Evolutionary conservation across 2,329 filamentous ascomycete genomes (phyloP).

Genomic region (Colletotrichum endophyticum): DNA sequence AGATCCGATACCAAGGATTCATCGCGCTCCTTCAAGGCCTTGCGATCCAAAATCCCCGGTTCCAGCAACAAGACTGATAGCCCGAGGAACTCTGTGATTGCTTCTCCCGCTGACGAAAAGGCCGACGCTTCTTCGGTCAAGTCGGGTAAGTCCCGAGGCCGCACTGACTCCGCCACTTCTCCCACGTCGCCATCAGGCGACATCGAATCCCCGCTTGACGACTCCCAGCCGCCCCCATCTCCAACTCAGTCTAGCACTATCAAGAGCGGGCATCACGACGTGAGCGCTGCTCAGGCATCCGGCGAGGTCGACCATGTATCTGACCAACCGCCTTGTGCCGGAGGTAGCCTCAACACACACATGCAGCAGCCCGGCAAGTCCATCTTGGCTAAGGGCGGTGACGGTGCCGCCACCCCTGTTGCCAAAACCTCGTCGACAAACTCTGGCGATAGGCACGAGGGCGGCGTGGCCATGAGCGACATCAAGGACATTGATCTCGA

Average conservation of each 20-base stretch:
- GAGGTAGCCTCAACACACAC: constrained; percentile 60
- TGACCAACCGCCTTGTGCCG: constrained; percentile 80
- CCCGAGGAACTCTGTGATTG: constrained; percentile 74
- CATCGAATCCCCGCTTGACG: constrained; percentile 49
- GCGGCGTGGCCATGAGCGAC: constrained; percentile 81
- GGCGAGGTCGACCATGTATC: constrained; percentile 96
- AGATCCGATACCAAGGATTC: constrained; percentile 94
- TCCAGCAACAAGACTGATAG: constrained; percentile 74
- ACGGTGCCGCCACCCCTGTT: constrained; percentile 72
- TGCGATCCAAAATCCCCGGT: constrained; percentile 89
- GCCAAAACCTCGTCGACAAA: constrained; percentile 34
- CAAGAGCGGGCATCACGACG: constrained; percentile 71
- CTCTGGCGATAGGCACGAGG: constrained; percentile 47
- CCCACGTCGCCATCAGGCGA: constrained; percentile 42
- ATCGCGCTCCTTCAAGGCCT: constrained; percentile 80
- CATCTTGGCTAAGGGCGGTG: constrained; percentile 79
- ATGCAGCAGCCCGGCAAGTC: constrained; percentile 81
- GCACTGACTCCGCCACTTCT: constrained; percentile 47
- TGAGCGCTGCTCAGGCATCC: constrained; percentile 79
- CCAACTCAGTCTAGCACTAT: constrained; percentile 81
- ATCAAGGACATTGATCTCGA: constrained; percentile 94
- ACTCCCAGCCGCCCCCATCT: constrained; percentile 76
- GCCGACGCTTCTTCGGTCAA: constrained; percentile 77
- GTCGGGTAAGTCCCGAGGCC: constrained; percentile 65
- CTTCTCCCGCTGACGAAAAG: constrained; percentile 73